These are phyloP conservation scores for Nidularia pulvinata DNA, from an alignment of 768 basidiomycete genomes.

Conservation along the genomic window DNA sequence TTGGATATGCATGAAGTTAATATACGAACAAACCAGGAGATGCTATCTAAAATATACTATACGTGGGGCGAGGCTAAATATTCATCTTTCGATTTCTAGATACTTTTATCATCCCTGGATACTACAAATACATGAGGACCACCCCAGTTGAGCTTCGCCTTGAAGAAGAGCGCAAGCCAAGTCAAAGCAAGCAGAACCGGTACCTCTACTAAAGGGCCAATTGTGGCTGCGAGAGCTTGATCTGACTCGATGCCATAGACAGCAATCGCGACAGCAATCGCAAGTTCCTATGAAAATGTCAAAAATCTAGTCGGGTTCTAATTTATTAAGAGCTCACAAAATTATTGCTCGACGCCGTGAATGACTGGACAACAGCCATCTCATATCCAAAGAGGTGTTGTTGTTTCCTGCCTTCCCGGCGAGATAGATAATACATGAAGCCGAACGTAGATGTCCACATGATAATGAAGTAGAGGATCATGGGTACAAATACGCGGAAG, in stretches of 20 bases:
- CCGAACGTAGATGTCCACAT: conserved; percentile 73
- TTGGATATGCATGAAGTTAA: too few species aligned
- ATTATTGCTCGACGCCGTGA: conserved; percentile 82
- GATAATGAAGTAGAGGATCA: conserved; percentile 75
- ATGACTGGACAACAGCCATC: conserved; percentile 75
- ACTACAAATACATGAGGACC: conserved; percentile 30
- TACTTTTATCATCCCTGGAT: conserved; percentile 59
- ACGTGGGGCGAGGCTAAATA: too few species aligned
- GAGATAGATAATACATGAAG: conserved; percentile 47
- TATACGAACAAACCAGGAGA: too few species aligned
- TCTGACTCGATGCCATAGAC: conserved; percentile 78
- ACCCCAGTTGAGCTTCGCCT: conserved; percentile 38
- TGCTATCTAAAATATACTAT: too few species aligned
- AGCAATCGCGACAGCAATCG: conserved; percentile 81
- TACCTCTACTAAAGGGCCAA: conserved; percentile 78
- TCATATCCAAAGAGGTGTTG: conserved; percentile 49
- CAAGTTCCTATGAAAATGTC: conserved; percentile 54
- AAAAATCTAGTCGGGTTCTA: not conserved
- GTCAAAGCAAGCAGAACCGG: conserved; percentile 73
- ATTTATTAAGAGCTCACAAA: conserved; percentile 40
- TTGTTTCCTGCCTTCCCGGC: conserved; percentile 19
- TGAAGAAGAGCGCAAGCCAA: conserved; percentile 57
- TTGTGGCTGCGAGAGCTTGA: conserved; percentile 81
- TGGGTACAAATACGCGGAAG: conserved; percentile 80
- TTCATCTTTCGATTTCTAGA: too few species aligned